Conservation (phyloP, 768 basidiomycete species). For the Amanita pseudoporphyria region DNA sequence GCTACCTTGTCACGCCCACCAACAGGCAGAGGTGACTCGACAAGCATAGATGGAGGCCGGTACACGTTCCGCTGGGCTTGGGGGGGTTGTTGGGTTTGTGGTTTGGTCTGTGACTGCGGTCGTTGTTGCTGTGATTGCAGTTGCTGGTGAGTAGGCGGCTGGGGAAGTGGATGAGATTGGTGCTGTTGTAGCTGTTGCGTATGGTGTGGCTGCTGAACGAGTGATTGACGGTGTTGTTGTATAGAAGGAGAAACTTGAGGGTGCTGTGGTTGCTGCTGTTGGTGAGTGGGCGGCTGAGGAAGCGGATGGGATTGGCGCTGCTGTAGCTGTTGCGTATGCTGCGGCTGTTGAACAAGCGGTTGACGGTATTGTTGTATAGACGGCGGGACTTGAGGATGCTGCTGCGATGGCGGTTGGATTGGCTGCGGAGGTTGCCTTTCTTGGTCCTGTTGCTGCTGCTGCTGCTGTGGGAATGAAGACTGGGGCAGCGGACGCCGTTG, state of each 20-base stretch:
- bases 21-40: slow-evolving; percentile 35
- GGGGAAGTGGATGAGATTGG: slow-evolving; percentile 15
- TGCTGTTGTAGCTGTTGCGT: slow-evolving; percentile 1
- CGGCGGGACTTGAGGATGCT: too few relatives aligned
- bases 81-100: slow-evolving; percentile 10
- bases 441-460: too few relatives aligned
- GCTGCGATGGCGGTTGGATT: slow-evolving; percentile 10
- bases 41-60: slow-evolving; percentile 15
- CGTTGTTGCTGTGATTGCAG: not conserved
- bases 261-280: not conserved
- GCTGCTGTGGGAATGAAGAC: slow-evolving; percentile 9
- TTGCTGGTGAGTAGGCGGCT: slow-evolving; percentile 17
- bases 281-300: slow-evolving; percentile 18
- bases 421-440: slow-evolving; percentile 8
- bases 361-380: slow-evolving; percentile 4
- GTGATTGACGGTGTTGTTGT: slow-evolving; percentile 1
- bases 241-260: too few relatives aligned
- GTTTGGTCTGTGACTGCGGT: slow-evolving; percentile 3
- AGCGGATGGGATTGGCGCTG: slow-evolving; percentile 11
- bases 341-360: not conserved
- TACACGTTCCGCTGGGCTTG: slow-evolving; percentile 10
- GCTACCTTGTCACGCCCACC: slow-evolving; percentile 32
- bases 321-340: too few relatives aligned
- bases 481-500: slow-evolving; percentile 11
- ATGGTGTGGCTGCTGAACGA: not conserved